A percentile compares a stretch with the other conserved stretches of the same genome.
Conservation (phyloP, 73 alveolate species). For the Urostyla sp. region DNA sequence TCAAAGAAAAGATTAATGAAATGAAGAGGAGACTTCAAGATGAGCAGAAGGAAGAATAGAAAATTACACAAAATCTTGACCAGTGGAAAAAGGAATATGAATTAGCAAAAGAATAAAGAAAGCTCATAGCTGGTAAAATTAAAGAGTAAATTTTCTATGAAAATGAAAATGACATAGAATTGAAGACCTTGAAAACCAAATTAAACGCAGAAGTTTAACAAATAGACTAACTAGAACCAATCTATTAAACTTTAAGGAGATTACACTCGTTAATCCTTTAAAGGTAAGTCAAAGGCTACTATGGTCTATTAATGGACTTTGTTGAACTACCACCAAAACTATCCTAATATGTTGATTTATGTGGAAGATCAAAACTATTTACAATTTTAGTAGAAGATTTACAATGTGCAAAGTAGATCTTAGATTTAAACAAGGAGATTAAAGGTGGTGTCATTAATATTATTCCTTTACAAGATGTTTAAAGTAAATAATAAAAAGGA, state of each 20-base stretch:
- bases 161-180: constrained; percentile 26
- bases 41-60: constrained; percentile 72
- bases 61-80: constrained; percentile 50
- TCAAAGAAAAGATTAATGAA: constrained; percentile 75
- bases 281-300: constrained; percentile 72
- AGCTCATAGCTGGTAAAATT: constrained; percentile 25
- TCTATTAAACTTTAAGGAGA: constrained; percentile 39
- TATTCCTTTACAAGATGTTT: constrained; percentile 78
- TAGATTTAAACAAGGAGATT: constrained; percentile 81
- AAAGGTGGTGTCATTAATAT: constrained; percentile 92
- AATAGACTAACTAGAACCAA: constrained; percentile 56
- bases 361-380: constrained; percentile 79
- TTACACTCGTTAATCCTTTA: background rate
- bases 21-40: constrained; percentile 61
- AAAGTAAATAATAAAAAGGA: constrained; percentile 48
- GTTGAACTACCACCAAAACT: constrained; percentile 75
- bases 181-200: constrained; percentile 39
- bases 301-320: constrained; percentile 85
- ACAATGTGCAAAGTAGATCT: constrained; percentile 84
- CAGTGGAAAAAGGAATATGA: constrained; percentile 65
- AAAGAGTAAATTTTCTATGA: constrained; percentile 32
- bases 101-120: constrained; percentile 34
- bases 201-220: constrained; percentile 7
- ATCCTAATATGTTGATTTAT: constrained; percentile 82
- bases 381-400: constrained; percentile 81